Base-by-base conservation (phyloP, 495 filamentous ascomycete genomes). In the Penicillium antarcticum region DNA sequence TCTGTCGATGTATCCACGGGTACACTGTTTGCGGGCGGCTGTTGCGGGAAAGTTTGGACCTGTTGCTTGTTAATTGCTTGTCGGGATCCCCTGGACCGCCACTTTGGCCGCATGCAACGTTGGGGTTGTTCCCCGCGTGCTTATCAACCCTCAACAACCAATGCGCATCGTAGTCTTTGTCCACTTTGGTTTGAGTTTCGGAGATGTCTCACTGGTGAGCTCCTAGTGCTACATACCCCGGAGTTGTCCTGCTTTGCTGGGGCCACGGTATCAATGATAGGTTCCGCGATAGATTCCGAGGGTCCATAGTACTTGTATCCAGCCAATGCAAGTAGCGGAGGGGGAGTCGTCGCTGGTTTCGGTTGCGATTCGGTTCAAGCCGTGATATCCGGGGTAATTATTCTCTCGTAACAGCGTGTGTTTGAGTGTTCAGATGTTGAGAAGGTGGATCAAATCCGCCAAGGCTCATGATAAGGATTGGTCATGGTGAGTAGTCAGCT, bases 341-440 rank as follows among this genome's bases (percentile, higher is more conserved):
- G 29, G 29, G 26, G 26, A 29, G 26, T 29, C 2, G 26, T 29
- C 26, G 26, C 26, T 29, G n/a, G 9, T 32, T 16, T 17, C 26
- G 10, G 36, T 45, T 17, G 17, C 14, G 31, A 5, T 13, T 44
- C 42, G 19, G 37, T 21, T 24, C 53, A 31, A 31, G 43, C 26
- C 26, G 14, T 42, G 4, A 26, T 26, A 18, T 66, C 62, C 39
- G 62, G 62, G 60, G 60, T 66, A 66, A 65, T 61, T 63, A 48
- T 37, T 61, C 57, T 66, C 62, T 66, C 62, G 62, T 65, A 65
- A 63, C 19, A 47, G 24, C 40, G 26, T 23, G 48, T 43, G 29
- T 34, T 34, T 29, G 26, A 14, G 16, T 35, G 45, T 35, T 17
- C n/a, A 24, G 39, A 33, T 33, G 54, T 48, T 34, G 46, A 45